A percentile compares a stretch with the other conserved stretches of the same genome.
Conservation (phyloP, 345 rosid genomes). For the Erucastrum elatum region DNA sequence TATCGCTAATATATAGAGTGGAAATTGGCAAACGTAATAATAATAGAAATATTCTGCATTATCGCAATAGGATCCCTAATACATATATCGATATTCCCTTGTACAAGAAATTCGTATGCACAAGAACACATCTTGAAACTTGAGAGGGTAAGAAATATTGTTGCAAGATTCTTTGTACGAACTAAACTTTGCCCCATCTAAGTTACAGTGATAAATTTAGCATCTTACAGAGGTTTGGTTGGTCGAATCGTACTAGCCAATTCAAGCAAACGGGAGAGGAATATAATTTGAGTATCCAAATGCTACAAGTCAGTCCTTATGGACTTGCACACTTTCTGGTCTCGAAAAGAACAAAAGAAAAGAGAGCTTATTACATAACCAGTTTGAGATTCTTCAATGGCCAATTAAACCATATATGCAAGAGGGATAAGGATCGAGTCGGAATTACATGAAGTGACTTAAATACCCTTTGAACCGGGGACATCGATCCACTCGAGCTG, state of each 20-base stretch:
- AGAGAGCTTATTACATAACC: background rate
- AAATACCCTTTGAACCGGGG: conserved; percentile 53
- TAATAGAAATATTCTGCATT: background rate
- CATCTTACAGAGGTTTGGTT: background rate
- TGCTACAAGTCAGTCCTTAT: background rate
- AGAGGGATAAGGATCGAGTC: background rate
- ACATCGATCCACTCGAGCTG: conserved; percentile 64
- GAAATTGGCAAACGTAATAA: background rate
- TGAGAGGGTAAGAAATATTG: background rate
- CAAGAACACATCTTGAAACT: background rate
- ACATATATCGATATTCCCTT: too few species aligned
- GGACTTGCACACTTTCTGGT: background rate
- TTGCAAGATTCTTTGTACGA: background rate
- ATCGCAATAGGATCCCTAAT: background rate
- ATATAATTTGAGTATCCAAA: background rate
- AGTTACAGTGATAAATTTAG: background rate
- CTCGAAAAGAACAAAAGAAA: background rate
- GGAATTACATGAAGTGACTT: conserved; percentile 2
- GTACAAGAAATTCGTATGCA: background rate
- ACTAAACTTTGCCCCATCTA: background rate
- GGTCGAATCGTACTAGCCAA: background rate
- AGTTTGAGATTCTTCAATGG: background rate
- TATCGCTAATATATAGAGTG: background rate
- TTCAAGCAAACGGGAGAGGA: background rate
- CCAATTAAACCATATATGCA: conserved; percentile 22